Conservation (phyloP, 306 rosid genomes). For the Pterocarpus santalinus region DNA sequence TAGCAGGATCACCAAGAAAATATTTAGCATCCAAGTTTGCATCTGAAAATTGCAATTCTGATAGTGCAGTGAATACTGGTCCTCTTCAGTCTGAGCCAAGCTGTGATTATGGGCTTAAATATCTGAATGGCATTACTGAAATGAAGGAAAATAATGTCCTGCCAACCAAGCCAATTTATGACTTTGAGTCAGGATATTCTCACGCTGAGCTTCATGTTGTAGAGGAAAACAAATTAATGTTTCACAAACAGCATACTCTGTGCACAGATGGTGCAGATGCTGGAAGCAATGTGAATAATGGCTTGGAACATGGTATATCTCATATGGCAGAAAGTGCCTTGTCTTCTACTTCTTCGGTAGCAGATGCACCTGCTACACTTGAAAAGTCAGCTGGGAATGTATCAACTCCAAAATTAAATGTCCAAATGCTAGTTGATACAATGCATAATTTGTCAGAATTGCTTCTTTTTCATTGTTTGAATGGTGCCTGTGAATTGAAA, state of each 20-base stretch:
- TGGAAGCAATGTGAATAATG: conserved; percentile 42
- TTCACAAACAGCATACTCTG: conserved; percentile 46
- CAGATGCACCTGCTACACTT: conserved; percentile 50
- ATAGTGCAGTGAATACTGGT: conserved; percentile 50
- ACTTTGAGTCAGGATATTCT: conserved; percentile 51
- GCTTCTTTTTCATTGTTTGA: conserved; percentile 66
- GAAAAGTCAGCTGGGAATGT: conserved; percentile 49
- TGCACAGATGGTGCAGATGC: conserved; percentile 46
- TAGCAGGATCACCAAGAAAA: conserved; percentile 52
- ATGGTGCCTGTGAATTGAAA: conserved; percentile 57
- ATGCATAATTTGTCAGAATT: conserved; percentile 71
- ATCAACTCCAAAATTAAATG: conserved; percentile 60
- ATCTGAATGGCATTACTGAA: conserved; percentile 46
- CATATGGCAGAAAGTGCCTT: conserved; percentile 40
- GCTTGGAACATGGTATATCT: conserved; percentile 39
- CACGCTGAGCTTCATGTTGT: conserved; percentile 47
- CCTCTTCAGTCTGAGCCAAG: conserved; percentile 49
- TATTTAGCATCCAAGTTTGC: conserved; percentile 48
- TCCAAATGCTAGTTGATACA: conserved; percentile 63
- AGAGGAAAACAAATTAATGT: conserved; percentile 44
- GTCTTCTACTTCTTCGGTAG: conserved; percentile 46
- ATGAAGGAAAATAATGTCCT: conserved; percentile 41
- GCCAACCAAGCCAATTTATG: conserved; percentile 49
- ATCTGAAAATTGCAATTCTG: conserved; percentile 52
- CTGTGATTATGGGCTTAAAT: conserved; percentile 48